A percentile compares a stretch with the other conserved stretches of the same genome.
These are phyloP conservation scores for Cucurbita ficifolia DNA, from an alignment of 306 rosid species.

Conservation along the genomic window DNA sequence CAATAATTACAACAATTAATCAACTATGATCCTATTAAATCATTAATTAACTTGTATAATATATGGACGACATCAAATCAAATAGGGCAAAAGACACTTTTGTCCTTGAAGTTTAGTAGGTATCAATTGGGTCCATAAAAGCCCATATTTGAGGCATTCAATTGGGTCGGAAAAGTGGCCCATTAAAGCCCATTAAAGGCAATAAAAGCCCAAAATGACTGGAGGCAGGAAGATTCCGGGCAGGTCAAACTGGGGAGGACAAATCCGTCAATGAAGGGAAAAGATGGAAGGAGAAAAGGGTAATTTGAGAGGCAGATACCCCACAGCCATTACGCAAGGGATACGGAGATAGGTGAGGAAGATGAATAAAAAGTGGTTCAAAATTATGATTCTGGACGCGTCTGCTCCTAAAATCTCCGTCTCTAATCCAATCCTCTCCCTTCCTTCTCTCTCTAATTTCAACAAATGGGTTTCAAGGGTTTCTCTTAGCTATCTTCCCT, in stretches of 20 bases:
- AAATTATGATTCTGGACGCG: background rate
- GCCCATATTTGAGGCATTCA: no score
- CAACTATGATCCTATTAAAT: no score
- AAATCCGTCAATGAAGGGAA: background rate
- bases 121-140: no score
- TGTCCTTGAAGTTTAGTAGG: no score
- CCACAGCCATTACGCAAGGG: background rate
- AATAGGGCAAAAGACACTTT: no score
- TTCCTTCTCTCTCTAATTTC: background rate
- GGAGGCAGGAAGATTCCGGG: background rate
- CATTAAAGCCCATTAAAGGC: no score
- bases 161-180: no score
- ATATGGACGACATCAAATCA: no score
- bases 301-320: background rate
- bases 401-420: slow-evolving; percentile 3
- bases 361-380: background rate
- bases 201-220: background rate
- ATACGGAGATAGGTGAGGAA: background rate
- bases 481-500: background rate
- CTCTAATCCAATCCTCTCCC: background rate
- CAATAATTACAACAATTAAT: no score
- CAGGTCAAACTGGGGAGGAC: background rate
- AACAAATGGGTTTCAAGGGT: background rate
- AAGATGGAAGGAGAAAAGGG: background rate
- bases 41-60: no score